Conservation (phyloP, 2,329 filamentous ascomycete species). For the Coniosporium tulheliwenetii region DNA sequence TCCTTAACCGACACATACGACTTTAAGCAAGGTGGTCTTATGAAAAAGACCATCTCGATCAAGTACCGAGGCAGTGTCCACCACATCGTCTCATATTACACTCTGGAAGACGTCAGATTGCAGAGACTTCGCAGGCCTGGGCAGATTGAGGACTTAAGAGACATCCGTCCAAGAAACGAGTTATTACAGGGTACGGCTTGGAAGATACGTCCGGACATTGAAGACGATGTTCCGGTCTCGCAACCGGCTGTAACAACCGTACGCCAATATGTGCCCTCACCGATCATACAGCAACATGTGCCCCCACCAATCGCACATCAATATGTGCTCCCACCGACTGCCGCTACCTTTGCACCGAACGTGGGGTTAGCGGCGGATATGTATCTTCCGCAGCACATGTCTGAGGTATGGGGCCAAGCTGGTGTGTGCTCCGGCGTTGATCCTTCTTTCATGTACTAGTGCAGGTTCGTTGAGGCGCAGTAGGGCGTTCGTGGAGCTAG, state of each 20-base stretch:
- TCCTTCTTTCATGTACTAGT: too few species aligned
- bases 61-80: slow-evolving; percentile 59
- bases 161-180: background rate
- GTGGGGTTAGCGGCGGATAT: background rate
- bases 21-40: slow-evolving; percentile 66
- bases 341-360: background rate
- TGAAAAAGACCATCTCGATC: slow-evolving; percentile 89
- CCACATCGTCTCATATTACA: slow-evolving; percentile 84
- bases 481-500: too few species aligned
- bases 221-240: background rate
- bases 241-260: background rate
- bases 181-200: background rate
- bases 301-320: background rate
- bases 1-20: slow-evolving; percentile 81
- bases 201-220: background rate
- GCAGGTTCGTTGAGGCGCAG: too few species aligned
- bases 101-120: slow-evolving; percentile 52
- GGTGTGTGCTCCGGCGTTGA: too few species aligned
- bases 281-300: background rate
- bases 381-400: background rate
- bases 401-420: too few species aligned
- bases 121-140: slow-evolving; percentile 27
- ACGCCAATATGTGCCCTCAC: background rate
- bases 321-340: background rate
- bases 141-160: background rate